Evolutionary conservation across 192 early-diverging fungal genomes (phyloP).

Genomic region (Coemansia sp.): DNA sequence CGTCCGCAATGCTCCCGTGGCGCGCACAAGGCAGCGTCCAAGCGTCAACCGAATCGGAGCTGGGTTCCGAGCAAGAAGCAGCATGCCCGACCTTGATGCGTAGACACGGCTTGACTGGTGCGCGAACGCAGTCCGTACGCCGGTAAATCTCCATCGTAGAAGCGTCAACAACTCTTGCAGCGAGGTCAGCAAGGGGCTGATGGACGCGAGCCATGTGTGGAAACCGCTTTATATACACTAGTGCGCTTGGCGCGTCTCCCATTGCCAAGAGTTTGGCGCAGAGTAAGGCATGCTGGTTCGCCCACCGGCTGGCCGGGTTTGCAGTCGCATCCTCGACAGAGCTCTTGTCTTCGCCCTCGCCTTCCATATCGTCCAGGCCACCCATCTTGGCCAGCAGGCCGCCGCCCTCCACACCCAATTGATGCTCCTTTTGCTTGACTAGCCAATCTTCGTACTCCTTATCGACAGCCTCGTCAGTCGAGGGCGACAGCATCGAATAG

Average conservation of each 20-base stretch:
- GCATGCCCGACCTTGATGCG: not conserved
- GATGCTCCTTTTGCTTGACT: conserved; percentile 24
- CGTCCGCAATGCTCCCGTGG: not conserved
- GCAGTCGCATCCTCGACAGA: not conserved
- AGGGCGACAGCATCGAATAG: conserved; percentile 31
- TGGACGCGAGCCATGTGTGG: conserved; percentile 36
- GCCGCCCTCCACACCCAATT: conserved; percentile 1
- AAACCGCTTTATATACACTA: conserved; percentile 34
- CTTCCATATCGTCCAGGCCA: conserved; percentile 23
- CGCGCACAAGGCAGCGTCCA: not conserved
- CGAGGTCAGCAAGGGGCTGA: conserved; percentile 30
- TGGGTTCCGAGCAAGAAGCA: not conserved
- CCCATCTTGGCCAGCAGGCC: conserved; percentile 34
- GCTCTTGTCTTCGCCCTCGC: conserved; percentile 5
- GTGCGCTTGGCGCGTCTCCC: conserved; percentile 26
- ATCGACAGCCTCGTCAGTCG: conserved; percentile 1
- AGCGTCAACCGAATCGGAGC: not conserved
- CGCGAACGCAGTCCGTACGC: conserved; percentile 33
- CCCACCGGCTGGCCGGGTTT: conserved; percentile 9
- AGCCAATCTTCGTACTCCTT: conserved; percentile 35
- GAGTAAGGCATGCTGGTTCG: conserved; percentile 42
- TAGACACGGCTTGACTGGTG: conserved; percentile 15
- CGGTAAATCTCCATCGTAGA: conserved; percentile 24
- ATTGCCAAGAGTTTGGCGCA: conserved; percentile 43
- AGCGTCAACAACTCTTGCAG: conserved; percentile 26